Evolutionary conservation across 148 eudicot genomes (phyloP).

Genomic region (Cornus florida): DNA sequence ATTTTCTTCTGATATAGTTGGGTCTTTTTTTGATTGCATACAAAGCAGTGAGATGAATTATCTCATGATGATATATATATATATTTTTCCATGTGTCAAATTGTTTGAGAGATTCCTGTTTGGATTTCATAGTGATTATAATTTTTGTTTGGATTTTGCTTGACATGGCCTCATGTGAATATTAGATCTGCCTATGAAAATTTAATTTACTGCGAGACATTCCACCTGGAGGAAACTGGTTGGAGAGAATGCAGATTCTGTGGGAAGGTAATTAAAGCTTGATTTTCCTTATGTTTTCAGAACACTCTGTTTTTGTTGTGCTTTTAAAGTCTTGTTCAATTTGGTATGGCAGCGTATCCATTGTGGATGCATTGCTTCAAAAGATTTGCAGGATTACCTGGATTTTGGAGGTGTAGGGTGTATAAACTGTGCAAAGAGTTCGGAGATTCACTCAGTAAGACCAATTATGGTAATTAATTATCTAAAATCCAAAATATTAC

Average conservation of each 20-base stretch:
- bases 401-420: conserved; percentile 88
- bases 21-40: no score
- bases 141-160: conserved; percentile 1
- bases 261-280: conserved; percentile 46
- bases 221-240: conserved; percentile 72
- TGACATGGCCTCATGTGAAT: conserved; percentile 15
- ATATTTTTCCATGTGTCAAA: no score
- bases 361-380: conserved; percentile 93
- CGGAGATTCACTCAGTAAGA: conserved; percentile 42
- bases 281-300: not conserved
- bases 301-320: not conserved
- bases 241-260: conserved; percentile 90
- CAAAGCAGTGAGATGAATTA: no score
- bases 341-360: conserved; percentile 63
- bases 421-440: conserved; percentile 52
- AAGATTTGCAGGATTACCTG: conserved; percentile 56
- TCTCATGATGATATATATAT: no score
- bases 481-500: conserved; percentile 2
- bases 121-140: not conserved
- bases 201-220: conserved; percentile 60
- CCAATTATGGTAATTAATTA: conserved; percentile 33
- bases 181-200: conserved; percentile 70
- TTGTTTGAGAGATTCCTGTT: no score
- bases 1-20: not conserved
- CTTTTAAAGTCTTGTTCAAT: conserved; percentile 11